Percentiles rank a stretch among this genome's conserved stretches.
These are phyloP conservation scores for Penicillium robsamsonii DNA, from an alignment of 495 filamentous ascomycete genomes.

Conservation along the genomic window DNA sequence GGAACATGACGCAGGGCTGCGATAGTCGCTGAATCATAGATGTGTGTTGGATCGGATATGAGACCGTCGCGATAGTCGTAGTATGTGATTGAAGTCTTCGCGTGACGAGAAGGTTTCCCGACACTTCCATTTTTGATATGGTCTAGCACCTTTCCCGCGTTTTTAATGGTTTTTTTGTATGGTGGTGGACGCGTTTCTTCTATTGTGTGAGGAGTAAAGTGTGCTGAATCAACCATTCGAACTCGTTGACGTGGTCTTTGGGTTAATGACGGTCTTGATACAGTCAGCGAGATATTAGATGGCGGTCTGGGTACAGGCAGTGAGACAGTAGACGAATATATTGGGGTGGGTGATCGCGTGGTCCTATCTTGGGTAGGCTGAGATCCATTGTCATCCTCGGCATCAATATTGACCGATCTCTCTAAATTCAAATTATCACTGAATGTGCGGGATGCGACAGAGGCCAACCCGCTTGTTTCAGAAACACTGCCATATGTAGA, in stretches of 20 bases:
- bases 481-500: too few relatives aligned
- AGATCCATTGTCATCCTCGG: background rate
- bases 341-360: background rate
- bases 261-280: background rate
- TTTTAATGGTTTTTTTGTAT: constrained; percentile 8
- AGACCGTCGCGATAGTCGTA: constrained; percentile 9
- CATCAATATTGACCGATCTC: too few relatives aligned
- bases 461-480: too few relatives aligned
- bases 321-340: background rate
- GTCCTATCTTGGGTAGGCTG: background rate
- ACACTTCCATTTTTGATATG: constrained; percentile 17
- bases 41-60: background rate
- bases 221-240: background rate
- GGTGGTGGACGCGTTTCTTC: background rate
- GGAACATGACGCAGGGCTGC: background rate
- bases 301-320: background rate
- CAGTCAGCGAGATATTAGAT: background rate
- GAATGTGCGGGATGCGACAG: too few relatives aligned
- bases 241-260: background rate
- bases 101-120: background rate
- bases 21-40: background rate
- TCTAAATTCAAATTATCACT: too few relatives aligned
- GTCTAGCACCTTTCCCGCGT: constrained; percentile 10
- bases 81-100: constrained; percentile 4
- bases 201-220: background rate